Evolutionary conservation across 495 filamentous ascomycete species (phyloP).

Genomic region (Astrothelium subdiscretum): DNA sequence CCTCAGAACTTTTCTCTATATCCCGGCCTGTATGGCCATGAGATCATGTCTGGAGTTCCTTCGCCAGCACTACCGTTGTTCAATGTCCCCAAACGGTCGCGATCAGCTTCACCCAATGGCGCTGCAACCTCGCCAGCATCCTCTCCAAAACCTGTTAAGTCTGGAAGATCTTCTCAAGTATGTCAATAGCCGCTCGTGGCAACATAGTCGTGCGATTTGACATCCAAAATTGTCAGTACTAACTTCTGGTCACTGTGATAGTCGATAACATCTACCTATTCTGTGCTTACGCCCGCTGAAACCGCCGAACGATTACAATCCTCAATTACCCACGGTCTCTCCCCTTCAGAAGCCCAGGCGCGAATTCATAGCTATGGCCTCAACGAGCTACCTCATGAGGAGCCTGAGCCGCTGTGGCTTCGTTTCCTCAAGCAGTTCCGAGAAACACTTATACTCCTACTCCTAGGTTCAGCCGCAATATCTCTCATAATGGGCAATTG

Average conservation of each 20-base stretch:
- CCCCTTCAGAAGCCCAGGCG: conserved; percentile 65
- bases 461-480: conserved; percentile 78
- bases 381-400: conserved; percentile 89
- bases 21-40: conserved; percentile 9
- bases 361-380: conserved; percentile 71
- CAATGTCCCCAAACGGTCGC: conserved; percentile 36
- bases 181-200: background rate
- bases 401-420: conserved; percentile 87
- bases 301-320: conserved; percentile 68
- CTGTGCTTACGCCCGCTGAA: conserved; percentile 58
- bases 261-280: conserved; percentile 49
- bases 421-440: conserved; percentile 95
- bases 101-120: conserved; percentile 17
- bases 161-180: background rate
- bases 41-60: conserved; percentile 47
- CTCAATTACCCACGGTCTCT: conserved; percentile 71
- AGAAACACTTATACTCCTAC: conserved; percentile 78
- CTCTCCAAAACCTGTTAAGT: background rate
- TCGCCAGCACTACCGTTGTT: conserved; percentile 43
- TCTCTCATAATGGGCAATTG: conserved; percentile 89
- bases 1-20: background rate
- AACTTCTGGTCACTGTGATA: conserved; percentile 15
- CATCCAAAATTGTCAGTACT: background rate
- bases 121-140: background rate
- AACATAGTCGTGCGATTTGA: background rate